Base-by-base conservation (phyloP, 2,329 filamentous ascomycete genomes). In the Calycina marina region DNA sequence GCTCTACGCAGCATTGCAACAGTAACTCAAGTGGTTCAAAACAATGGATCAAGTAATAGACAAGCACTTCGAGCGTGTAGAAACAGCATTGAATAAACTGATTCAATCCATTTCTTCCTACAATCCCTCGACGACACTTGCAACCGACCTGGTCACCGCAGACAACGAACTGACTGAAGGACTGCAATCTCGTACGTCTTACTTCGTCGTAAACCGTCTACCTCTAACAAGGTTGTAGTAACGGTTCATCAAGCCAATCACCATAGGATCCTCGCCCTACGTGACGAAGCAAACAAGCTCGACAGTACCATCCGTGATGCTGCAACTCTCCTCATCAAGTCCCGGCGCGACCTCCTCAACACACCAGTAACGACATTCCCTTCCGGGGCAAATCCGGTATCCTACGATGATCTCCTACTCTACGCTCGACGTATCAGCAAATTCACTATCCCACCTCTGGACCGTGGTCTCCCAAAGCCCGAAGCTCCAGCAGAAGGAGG, bases 101-200 rank as follows among this genome's bases (percentile, higher is more conserved):
- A 76, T 85, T 44, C 79, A 85, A 52, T 86, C 81, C 0, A 78
- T 92, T 40, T 67, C 80, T 4, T 80, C 83, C 42, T 88, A 86
- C 57, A 83, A 85, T 47, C 82, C 83, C 0, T 81, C 77, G 5
- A 60, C 69, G 4, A 56, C 63, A 20, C 70, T 76, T 15, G 79
- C 77, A 4, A 61, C 69, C 35, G 77, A 85, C 41, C 70, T 92
- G 6, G 61, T 79, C 12, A 61, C 64, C 5, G 82, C 81, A 14
- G 80, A 92, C 50, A 61, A 65, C 25, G 71, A 77, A 38, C 65
- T 92, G 27, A 67, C 62, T 44, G 60, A 65, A 41, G 72, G 77
- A 4, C 61, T 92, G 3, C 65, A 75, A 44, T 62, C 77, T 52
- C 59, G 79, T 81, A 60, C 34, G 50, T 46, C 28, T 25, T 18